phyloP scores from a whole-genome alignment of 306 rosid genomes.

The Vigna radiata region DNA sequence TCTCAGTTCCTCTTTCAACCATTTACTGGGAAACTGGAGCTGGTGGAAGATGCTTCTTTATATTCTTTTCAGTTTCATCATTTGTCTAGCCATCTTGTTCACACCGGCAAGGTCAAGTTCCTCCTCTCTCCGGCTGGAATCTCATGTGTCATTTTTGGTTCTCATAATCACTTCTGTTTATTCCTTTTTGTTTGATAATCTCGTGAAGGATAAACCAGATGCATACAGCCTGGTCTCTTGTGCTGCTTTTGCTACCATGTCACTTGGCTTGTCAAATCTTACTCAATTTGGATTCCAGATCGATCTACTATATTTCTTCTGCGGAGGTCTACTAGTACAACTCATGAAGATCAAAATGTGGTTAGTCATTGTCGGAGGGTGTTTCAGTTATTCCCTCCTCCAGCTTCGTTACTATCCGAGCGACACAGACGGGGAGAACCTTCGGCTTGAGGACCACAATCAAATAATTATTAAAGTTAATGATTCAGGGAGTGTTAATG shows the following conservation, averaged over 20 bases:
- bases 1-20: slow-evolving; percentile 30
- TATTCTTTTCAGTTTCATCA: background rate
- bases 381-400: slow-evolving; percentile 6
- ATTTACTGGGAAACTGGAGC: slow-evolving; percentile 20
- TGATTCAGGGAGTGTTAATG: background rate
- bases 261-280: background rate
- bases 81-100: background rate
- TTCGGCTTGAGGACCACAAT: background rate
- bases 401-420: too few species aligned
- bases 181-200: background rate
- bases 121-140: background rate
- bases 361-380: background rate
- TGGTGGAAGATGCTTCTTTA: slow-evolving; percentile 5
- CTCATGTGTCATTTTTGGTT: background rate
- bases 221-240: background rate
- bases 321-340: background rate
- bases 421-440: background rate
- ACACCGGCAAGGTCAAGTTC: background rate
- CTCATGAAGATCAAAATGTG: slow-evolving; percentile 26
- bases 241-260: slow-evolving; percentile 34
- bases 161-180: background rate
- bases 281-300: slow-evolving; percentile 16
- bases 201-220: slow-evolving; percentile 17
- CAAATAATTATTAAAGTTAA: background rate
- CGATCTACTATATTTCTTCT: slow-evolving; percentile 31